Percentiles rank a stretch among this genome's conserved stretches.
phyloP scores from a whole-genome alignment of 225 moss, liverwort and hornwort species.

The Anthoceros angustus region DNA sequence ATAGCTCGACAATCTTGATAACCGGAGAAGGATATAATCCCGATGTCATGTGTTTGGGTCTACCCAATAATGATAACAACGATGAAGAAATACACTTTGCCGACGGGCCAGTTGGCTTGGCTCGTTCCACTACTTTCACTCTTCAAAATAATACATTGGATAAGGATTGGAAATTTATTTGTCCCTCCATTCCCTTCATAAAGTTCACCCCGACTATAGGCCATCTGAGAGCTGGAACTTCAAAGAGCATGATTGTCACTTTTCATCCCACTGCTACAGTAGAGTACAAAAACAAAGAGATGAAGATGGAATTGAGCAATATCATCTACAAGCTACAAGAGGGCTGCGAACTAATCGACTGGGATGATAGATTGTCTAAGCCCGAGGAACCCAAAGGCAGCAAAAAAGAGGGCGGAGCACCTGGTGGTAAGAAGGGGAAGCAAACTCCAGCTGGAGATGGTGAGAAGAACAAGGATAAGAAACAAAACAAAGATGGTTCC shows the following conservation, averaged over 20 bases:
- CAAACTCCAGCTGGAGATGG: constrained; percentile 8
- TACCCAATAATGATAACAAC: constrained; percentile 22
- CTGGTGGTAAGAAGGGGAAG: constrained; percentile 10
- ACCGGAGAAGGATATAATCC: constrained; percentile 67
- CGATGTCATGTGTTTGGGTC: constrained; percentile 58
- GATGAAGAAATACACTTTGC: constrained; percentile 52
- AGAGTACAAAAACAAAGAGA: constrained; percentile 25
- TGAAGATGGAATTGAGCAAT: constrained; percentile 49
- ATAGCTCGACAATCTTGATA: constrained; percentile 30
- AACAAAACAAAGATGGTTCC: constrained; percentile 7
- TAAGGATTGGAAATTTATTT: constrained; percentile 72
- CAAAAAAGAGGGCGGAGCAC: constrained; percentile 9
- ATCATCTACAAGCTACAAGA: constrained; percentile 23
- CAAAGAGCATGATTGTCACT: constrained; percentile 26
- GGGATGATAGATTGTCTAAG: constrained; percentile 41
- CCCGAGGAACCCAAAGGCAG: constrained; percentile 4
- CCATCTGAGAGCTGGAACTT: constrained; percentile 38
- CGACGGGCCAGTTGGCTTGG: constrained; percentile 34
- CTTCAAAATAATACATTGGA: constrained; percentile 40
- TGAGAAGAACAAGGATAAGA: background rate
- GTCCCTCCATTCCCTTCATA: constrained; percentile 47
- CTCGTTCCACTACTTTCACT: constrained; percentile 21
- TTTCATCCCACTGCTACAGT: constrained; percentile 51
- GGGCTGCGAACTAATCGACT: constrained; percentile 19
- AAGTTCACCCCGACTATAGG: constrained; percentile 43